Evolutionary conservation across 257 asterid genomes (phyloP).

Genomic region (Mitragyna speciosa): DNA sequence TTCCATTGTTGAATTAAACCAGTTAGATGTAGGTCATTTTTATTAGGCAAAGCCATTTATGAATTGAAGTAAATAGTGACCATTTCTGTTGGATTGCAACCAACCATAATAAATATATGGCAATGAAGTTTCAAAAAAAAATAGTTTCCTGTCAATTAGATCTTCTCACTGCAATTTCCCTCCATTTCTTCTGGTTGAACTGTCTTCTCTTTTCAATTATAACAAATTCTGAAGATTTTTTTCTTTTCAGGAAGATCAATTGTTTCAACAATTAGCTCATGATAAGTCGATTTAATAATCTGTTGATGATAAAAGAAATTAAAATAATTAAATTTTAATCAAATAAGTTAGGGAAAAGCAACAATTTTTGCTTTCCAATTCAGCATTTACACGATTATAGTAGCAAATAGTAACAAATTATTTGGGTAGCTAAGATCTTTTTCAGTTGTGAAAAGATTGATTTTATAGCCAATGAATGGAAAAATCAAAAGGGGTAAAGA

Average conservation of each 20-base stretch:
- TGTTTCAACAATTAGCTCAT: not conserved
- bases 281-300: no score
- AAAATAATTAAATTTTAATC: not conserved
- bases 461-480: not conserved
- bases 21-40: slow-evolving; percentile 63
- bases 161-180: not conserved
- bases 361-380: not conserved
- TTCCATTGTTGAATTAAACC: slow-evolving; percentile 58
- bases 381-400: not conserved
- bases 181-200: not conserved
- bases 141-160: not conserved
- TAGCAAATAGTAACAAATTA: not conserved
- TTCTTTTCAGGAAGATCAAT: not conserved
- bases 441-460: not conserved
- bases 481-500: not conserved
- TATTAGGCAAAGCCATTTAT: slow-evolving; percentile 77
- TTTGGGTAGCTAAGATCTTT: not conserved
- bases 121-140: slow-evolving; percentile 13
- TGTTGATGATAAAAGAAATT: not conserved
- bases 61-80: slow-evolving; percentile 68
- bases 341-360: not conserved
- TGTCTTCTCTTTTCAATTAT: not conserved
- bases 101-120: slow-evolving; percentile 56
- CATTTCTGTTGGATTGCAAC: slow-evolving; percentile 73
- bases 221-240: not conserved